Conservation (phyloP, 257 asterid genomes). For the Fraxinus americana region DNA sequence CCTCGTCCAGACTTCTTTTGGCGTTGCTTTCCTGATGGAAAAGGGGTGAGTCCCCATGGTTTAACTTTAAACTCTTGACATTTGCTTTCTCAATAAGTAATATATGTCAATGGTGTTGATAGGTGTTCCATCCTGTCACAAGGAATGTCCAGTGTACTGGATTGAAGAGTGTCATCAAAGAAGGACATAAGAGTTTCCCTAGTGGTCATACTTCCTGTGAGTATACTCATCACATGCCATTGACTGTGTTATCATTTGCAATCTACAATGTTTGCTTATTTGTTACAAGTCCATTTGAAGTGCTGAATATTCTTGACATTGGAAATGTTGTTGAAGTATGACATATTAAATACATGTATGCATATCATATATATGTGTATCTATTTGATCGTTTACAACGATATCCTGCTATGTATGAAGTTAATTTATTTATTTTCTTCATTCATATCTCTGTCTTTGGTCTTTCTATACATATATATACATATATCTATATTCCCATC, state of each 20-base stretch:
- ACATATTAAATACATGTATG: not conserved
- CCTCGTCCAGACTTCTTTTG: constrained; percentile 98
- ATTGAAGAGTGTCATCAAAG: constrained; percentile 61
- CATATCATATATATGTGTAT: not conserved
- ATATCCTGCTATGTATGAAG: not conserved
- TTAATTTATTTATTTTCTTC: constrained; percentile 1
- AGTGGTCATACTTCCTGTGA: constrained; percentile 96
- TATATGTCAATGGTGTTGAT: constrained; percentile 35
- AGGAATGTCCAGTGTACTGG: constrained; percentile 86
- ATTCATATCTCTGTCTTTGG: constrained; percentile 3
- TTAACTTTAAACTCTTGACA: constrained; percentile 7
- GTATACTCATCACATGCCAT: constrained; percentile 28
- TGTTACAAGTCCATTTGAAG: not conserved
- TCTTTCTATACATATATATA: constrained; percentile 1
- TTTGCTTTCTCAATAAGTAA: constrained; percentile 14
- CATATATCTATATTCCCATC: not conserved
- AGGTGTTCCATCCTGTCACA: constrained; percentile 76
- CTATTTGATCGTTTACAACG: not conserved
- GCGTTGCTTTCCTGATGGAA: constrained; percentile 98
- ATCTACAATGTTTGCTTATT: not conserved
- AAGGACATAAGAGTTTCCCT: constrained; percentile 97
- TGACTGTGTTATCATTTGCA: constrained; percentile 10
- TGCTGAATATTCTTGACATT: not conserved
- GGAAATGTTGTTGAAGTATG: not conserved
- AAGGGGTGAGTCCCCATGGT: constrained; percentile 54